Evolutionary conservation across 441 rosid species (phyloP).

Genomic region (Corymbia calophylla): DNA sequence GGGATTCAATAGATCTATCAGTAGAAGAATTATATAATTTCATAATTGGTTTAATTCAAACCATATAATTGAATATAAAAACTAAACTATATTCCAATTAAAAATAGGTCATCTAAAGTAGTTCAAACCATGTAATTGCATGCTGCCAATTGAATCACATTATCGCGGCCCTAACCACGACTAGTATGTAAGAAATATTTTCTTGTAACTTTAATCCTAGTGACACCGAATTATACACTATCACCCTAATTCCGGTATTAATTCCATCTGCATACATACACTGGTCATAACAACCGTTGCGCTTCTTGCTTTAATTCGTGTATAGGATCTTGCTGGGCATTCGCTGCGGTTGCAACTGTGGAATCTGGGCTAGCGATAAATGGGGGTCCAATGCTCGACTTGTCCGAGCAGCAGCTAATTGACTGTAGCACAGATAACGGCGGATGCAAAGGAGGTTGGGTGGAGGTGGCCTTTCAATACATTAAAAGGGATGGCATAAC

Average conservation of each 20-base stretch:
- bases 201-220: background rate
- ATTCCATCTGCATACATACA: background rate
- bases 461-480: slow-evolving; percentile 15
- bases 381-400: background rate
- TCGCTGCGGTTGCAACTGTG: background rate
- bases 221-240: background rate
- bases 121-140: too few species aligned
- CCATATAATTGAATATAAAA: too few species aligned
- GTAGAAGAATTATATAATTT: too few species aligned
- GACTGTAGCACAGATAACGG: background rate
- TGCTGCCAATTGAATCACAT: too few species aligned
- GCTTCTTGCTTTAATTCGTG: background rate
- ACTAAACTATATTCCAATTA: too few species aligned
- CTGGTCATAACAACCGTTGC: background rate
- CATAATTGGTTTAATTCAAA: too few species aligned
- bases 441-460: background rate
- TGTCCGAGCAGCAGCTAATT: background rate
- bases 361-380: background rate
- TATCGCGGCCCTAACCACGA: too few species aligned
- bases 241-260: background rate
- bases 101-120: too few species aligned
- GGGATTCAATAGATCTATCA: background rate
- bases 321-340: background rate
- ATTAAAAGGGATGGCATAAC: background rate
- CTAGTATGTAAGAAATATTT: too few species aligned